These are phyloP conservation scores for Helicocarpus griseus DNA, from an alignment of 2,329 filamentous ascomycete genomes.

Conservation along the genomic window DNA sequence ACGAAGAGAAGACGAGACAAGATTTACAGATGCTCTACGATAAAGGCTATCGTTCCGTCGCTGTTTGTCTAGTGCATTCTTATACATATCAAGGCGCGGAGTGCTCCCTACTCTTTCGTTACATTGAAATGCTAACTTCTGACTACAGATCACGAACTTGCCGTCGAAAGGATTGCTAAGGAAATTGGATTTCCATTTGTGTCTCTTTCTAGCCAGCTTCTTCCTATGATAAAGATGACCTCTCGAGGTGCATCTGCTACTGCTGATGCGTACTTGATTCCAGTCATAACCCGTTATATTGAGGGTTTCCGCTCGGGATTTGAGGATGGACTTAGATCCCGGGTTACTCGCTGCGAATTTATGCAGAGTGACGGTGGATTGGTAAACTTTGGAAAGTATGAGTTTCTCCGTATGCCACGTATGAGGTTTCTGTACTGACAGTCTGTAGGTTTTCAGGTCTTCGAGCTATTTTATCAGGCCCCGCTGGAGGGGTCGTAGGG, in stretches of 20 bases:
- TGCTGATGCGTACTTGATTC: slow-evolving; percentile 70
- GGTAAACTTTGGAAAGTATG: slow-evolving; percentile 43
- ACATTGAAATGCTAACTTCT: background rate
- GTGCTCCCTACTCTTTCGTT: background rate
- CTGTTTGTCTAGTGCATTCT: slow-evolving; percentile 59
- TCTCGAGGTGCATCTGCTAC: slow-evolving; percentile 68
- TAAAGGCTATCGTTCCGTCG: slow-evolving; percentile 27
- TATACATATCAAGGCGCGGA: slow-evolving; percentile 27
- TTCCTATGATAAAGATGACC: slow-evolving; percentile 78
- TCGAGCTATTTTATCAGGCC: slow-evolving; percentile 79
- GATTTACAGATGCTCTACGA: slow-evolving; percentile 46
- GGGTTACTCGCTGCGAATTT: slow-evolving; percentile 77
- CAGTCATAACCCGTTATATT: slow-evolving; percentile 69
- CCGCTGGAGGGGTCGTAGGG: slow-evolving; percentile 87
- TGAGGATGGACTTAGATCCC: slow-evolving; percentile 62
- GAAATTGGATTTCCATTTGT: background rate
- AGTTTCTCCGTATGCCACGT: background rate
- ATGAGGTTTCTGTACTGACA: too few relatives aligned
- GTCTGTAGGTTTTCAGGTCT: slow-evolving; percentile 83
- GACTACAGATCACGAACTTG: background rate
- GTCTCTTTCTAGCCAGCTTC: slow-evolving; percentile 41
- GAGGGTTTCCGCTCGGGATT: slow-evolving; percentile 52
- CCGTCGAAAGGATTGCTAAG: background rate
- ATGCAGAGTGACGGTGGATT: slow-evolving; percentile 84
- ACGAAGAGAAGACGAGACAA: slow-evolving; percentile 40